A percentile compares a stretch with the other conserved stretches of the same genome.
Conservation (phyloP, 164 flowering plant genomes). For the Houttuynia cordata region DNA sequence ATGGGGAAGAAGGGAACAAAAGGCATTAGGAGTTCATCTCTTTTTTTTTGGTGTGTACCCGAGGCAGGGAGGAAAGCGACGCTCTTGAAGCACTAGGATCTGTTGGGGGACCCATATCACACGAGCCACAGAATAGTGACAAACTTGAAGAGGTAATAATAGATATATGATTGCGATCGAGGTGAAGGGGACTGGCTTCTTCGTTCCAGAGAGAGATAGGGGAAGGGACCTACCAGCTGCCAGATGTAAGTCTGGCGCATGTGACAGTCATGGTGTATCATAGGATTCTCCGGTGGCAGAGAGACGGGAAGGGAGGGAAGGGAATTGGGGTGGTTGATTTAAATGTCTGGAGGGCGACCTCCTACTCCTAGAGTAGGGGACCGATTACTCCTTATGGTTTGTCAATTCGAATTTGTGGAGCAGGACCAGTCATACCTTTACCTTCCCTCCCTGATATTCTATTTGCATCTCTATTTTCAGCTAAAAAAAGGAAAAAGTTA, state of each 20-base stretch:
- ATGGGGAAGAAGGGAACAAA: neutral
- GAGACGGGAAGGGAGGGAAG: neutral
- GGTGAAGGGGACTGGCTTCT: neutral
- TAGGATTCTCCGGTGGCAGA: neutral
- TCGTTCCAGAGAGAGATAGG: neutral
- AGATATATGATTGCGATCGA: slow-evolving; percentile 4
- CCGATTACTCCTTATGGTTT: slow-evolving; percentile 1
- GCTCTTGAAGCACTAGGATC: neutral
- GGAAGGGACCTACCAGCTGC: neutral
- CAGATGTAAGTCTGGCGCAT: slow-evolving; percentile 5
- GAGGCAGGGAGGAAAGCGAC: slow-evolving; percentile 2
- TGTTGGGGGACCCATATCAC: slow-evolving; percentile 8
- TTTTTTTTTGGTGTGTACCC: neutral
- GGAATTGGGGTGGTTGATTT: neutral
- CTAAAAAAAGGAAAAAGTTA: too few relatives aligned
- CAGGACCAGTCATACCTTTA: slow-evolving; percentile 3
- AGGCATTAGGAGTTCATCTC: neutral
- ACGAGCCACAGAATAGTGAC: slow-evolving; percentile 1
- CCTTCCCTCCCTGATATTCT: neutral
- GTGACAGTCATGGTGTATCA: slow-evolving; percentile 8
- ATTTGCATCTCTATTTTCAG: too few relatives aligned
- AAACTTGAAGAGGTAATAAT: neutral
- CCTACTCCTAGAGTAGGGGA: slow-evolving; percentile 1
- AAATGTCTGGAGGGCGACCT: slow-evolving; percentile 9
- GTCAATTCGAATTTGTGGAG: slow-evolving; percentile 9